Conservation (phyloP, 805 yeast genomes). For the Ogataea angusta region DNA sequence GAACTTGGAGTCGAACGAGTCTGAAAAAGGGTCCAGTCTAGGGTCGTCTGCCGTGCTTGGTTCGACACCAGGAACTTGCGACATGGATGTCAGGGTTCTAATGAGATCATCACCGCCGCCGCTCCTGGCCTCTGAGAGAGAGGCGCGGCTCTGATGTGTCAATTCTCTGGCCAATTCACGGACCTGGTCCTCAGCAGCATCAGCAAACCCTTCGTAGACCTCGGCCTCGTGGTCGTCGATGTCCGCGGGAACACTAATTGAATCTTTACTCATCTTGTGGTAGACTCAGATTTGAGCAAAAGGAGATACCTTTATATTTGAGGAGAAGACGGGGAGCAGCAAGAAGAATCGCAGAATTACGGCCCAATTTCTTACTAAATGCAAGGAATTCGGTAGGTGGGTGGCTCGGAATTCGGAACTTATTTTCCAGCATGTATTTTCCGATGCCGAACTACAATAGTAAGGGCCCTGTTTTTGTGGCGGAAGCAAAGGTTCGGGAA, state of each 20-base stretch:
- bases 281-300: not conserved
- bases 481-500: not conserved
- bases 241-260: constrained; percentile 20
- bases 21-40: constrained; percentile 56
- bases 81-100: constrained; percentile 46
- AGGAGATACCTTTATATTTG: not conserved
- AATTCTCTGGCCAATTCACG: constrained; percentile 39
- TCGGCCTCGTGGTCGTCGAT: constrained; percentile 10
- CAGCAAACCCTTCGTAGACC: constrained; percentile 10
- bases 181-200: constrained; percentile 8
- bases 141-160: constrained; percentile 22
- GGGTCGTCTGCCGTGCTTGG: constrained; percentile 38
- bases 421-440: not conserved
- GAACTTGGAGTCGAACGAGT: constrained; percentile 54
- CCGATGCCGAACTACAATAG: not conserved
- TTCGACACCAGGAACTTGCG: constrained; percentile 47
- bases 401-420: not conserved
- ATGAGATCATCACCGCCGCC: constrained; percentile 18
- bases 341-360: not conserved
- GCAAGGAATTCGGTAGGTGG: not conserved
- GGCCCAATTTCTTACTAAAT: not conserved
- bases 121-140: not conserved
- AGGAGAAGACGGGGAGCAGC: not conserved
- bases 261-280: constrained; percentile 14
- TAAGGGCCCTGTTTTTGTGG: not conserved